Evolutionary conservation across 108 stramenopile species (phyloP).

Genomic region (Cyclotella baltica): DNA sequence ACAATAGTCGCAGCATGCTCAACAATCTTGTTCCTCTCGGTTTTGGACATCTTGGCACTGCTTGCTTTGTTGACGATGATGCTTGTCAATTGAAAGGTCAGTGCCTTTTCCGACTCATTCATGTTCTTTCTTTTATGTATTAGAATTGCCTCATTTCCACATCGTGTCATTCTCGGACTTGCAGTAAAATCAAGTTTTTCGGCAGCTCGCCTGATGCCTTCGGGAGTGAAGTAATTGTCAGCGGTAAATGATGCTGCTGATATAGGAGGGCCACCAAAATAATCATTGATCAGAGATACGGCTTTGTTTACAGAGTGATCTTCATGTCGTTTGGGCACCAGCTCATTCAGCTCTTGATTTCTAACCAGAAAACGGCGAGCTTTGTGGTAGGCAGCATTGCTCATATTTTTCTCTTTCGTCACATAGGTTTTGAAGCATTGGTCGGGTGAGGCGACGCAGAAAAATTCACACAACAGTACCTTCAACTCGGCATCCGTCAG

Average conservation of each 20-base stretch:
- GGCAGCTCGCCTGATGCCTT: neutral
- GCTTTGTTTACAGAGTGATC: neutral
- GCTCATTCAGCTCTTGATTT: neutral
- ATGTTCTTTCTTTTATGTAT: neutral
- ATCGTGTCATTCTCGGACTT: slow-evolving; percentile 1
- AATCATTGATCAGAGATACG: neutral
- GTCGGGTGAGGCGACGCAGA: too few species aligned
- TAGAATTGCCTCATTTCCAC: neutral
- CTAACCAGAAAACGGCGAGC: neutral
- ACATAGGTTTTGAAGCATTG: neutral
- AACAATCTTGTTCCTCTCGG: neutral
- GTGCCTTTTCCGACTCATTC: neutral
- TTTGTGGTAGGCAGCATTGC: neutral
- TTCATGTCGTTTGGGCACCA: neutral
- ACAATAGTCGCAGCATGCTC: neutral
- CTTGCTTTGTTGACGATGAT: neutral
- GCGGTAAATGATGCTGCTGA: neutral
- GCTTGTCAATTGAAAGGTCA: too few species aligned
- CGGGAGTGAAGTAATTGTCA: neutral
- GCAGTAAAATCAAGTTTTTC: neutral
- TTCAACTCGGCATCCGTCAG: too few species aligned
- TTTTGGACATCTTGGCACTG: neutral
- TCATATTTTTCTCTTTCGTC: neutral
- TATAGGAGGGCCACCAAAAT: neutral
- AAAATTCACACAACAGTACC: too few species aligned